These are phyloP conservation scores for Chaetomium fimeti DNA, from an alignment of 495 filamentous ascomycete genomes.

Conservation along the genomic window DNA sequence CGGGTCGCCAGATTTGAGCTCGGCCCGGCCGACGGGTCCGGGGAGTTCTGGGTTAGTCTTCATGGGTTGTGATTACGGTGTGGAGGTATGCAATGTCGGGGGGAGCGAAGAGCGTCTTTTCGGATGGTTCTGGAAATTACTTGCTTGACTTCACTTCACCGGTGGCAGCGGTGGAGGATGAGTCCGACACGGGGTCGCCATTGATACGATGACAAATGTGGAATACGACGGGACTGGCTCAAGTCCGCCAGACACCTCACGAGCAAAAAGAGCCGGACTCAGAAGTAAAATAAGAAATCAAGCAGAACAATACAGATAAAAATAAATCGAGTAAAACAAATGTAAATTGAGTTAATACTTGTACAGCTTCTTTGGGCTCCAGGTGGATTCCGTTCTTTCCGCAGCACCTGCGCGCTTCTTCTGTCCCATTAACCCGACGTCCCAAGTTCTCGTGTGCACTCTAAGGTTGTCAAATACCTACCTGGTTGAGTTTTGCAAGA, in stretches of 20 bases:
- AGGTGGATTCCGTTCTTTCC: no score
- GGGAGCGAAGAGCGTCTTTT: background rate
- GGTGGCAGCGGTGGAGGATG: background rate
- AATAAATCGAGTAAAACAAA: no score
- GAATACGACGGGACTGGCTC: background rate
- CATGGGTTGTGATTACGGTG: constrained; percentile 5
- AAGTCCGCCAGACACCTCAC: background rate
- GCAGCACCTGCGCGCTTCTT: no score
- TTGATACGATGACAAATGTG: constrained; percentile 1
- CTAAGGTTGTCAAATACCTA: no score
- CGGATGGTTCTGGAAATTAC: background rate
- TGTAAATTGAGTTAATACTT: no score
- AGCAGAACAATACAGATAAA: no score
- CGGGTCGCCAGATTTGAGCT: background rate
- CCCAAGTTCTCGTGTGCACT: no score
- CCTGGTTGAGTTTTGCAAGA: no score
- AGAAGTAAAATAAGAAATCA: no score
- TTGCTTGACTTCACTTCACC: background rate
- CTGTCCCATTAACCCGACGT: no score
- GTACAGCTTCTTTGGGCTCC: no score
- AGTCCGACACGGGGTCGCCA: background rate
- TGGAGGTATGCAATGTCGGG: background rate
- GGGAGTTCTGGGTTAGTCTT: constrained; percentile 6
- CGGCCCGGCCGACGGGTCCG: background rate
- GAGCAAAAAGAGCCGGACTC: no score